phyloP scores from a whole-genome alignment of 2,329 filamentous ascomycete species.

The Sarocladiaceae sp. region DNA sequence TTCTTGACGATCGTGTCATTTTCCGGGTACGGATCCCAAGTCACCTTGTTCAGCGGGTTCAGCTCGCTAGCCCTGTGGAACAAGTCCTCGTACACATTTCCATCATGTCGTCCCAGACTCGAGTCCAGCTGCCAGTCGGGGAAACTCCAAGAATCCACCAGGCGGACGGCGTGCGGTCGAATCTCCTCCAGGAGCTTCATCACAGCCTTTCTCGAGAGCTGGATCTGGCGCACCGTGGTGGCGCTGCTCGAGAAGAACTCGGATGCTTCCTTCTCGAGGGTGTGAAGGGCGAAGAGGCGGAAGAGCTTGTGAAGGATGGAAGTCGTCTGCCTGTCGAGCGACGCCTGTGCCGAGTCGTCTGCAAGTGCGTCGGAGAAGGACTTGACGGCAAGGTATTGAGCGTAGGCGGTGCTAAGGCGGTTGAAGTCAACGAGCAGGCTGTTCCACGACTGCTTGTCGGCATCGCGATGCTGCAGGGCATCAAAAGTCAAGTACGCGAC shows the following conservation, averaged over 20 bases:
- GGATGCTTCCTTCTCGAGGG: constrained; percentile 58
- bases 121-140: constrained; percentile 73
- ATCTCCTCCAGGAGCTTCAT: constrained; percentile 66
- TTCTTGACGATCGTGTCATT: constrained; percentile 50
- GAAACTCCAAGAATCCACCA: constrained; percentile 72
- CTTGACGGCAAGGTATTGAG: constrained; percentile 72
- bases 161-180: constrained; percentile 62
- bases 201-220: constrained; percentile 59
- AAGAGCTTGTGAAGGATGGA: constrained; percentile 64
- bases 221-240: constrained; percentile 66
- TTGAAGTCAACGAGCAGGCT: constrained; percentile 72
- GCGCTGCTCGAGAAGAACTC: constrained; percentile 69
- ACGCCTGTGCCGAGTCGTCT: constrained; percentile 40
- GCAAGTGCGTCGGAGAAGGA: constrained; percentile 51
- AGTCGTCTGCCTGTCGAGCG: constrained; percentile 52
- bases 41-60: constrained; percentile 67
- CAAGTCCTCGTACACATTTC: constrained; percentile 72
- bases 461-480: constrained; percentile 65
- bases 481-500: constrained; percentile 70
- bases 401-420: constrained; percentile 67
- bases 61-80: constrained; percentile 65
- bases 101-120: constrained; percentile 62
- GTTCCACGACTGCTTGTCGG: constrained; percentile 73
- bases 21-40: constrained; percentile 65
- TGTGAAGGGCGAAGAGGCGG: constrained; percentile 67